Percentiles rank a stretch among this genome's conserved stretches.
These are phyloP conservation scores for Mariannaea sp. DNA, from an alignment of 2,329 filamentous ascomycete species.

Conservation along the genomic window DNA sequence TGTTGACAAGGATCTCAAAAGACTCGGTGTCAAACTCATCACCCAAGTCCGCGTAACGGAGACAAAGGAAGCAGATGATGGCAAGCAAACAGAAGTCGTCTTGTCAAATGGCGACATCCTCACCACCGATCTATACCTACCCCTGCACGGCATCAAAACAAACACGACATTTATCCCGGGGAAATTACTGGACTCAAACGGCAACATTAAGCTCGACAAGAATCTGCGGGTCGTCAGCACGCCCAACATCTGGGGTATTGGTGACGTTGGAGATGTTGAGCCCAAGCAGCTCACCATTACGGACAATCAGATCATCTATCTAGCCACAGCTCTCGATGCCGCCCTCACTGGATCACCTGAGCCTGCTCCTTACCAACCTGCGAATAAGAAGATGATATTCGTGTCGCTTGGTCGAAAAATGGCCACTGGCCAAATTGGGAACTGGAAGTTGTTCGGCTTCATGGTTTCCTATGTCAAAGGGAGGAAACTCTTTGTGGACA, in stretches of 20 bases:
- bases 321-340: constrained; percentile 40
- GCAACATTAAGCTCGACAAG: constrained; percentile 42
- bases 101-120: constrained; percentile 40
- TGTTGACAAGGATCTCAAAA: constrained; percentile 31
- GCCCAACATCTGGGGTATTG: constrained; percentile 49
- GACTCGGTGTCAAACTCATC: constrained; percentile 39
- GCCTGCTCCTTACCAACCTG: constrained; percentile 27
- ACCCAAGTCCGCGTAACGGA: constrained; percentile 41
- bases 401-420: constrained; percentile 36
- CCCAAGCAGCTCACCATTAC: constrained; percentile 44
- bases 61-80: constrained; percentile 8
- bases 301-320: constrained; percentile 41
- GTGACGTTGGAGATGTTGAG: constrained; percentile 49
- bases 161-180: constrained; percentile 50
- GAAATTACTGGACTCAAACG: constrained; percentile 39
- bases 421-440: constrained; percentile 42
- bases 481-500: constrained; percentile 41
- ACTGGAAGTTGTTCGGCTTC: constrained; percentile 41
- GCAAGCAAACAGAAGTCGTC: constrained; percentile 29
- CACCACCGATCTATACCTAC: constrained; percentile 48
- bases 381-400: constrained; percentile 38
- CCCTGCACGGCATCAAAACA: constrained; percentile 48
- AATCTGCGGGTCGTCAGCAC: constrained; percentile 41
- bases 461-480: constrained; percentile 43
- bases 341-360: constrained; percentile 25